Evolutionary conservation across 2,329 filamentous ascomycete species (phyloP), one percentile per base, ranked within the genome.

Genomic region (Daldinia sp.): DNA sequence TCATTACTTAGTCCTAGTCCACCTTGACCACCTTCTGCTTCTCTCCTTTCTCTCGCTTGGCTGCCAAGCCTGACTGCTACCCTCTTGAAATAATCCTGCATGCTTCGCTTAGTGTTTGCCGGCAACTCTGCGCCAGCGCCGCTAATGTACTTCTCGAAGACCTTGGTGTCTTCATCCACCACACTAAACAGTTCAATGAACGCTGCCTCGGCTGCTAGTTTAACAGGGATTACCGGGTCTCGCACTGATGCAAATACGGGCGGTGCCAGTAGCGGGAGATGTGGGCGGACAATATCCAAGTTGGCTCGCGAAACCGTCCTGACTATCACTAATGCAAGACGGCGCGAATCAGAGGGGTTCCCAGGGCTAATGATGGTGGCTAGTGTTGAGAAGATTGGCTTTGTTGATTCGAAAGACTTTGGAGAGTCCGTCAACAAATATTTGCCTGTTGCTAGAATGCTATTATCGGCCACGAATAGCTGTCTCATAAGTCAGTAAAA

Each of bases 51-150:
- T 65, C 93, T 86, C 1, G 92, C 93, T 76, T 98, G 95, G 15
- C 82, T 86, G n/a, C 91, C 94, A 17, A 98, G 80, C 70, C 94
- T 87, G 72, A 94, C 77, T 1, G 93, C 93, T 67, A 99, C 92
- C 39, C 95, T 85, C 83, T 97, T 97, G 81, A 98, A 98, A 80
- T 99, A 99, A 77, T 99, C 95, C 61, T 89, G 86, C 90, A 99
- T 97, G 76, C 90, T 93, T 70, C 94, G 86, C 84, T 96, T 95
- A 15, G 88, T 88, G 37, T 87, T 90, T 0, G 91, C 79, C 7
- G 88, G 83, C 61, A 97, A 78, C 2, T 87, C 85, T 51, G 86
- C 85, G 4, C 80, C 83, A 1, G 85, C 87, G 0, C 88, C 87
- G 8, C 86, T 82, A 81, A 97, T 89, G 78, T 93, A 98, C 79